Evolutionary conservation across 2,329 filamentous ascomycete genomes (phyloP), one percentile per base, ranked within the genome.

Genomic region (Trichoderma afroharzianum): DNA sequence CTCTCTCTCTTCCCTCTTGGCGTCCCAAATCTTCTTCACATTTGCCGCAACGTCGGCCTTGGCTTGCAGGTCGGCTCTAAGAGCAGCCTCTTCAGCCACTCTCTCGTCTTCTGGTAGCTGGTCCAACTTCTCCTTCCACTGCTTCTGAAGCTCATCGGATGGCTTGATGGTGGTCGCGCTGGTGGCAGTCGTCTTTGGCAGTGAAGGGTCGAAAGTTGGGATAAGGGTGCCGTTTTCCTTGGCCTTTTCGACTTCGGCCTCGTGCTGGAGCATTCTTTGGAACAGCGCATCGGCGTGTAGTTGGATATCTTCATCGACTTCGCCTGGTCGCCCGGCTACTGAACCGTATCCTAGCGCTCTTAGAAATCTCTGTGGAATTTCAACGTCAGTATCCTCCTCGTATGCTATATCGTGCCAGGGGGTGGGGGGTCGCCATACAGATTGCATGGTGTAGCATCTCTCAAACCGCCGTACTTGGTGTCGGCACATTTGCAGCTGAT

Each of bases 211-310:
- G 76, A 93, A 90, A 24, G 84, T 82, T 0, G 92, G 91, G 59
- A 85, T 79, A 0, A 87, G 85, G n/a, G 80, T 81, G 32, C 89
- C 89, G 74, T 88, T 87, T 68, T 86, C 84, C 80, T 90, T 90
- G 43, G 92, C 92, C 76, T 90, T 87, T 74, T 92, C 89, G n/a
- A 93, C 89, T 74, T 87, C 88, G 24, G 85, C 85, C 81, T 99
- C 95, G 79, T 97, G 94, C 73, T 89, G 87, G 47, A 97, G 82
- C 91, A 98, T 94, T 76, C 92, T 90, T 77, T 95, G 92, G 81
- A 94, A 99, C 53, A 99, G 86, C 74, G 89, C 89, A 83, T 99
- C 96, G 72, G 95, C 95, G 80, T 98, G 95, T 91, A 98, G 93
- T 82, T 98, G 96, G 73, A 99, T 94, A 76, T 92, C 89, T 80